Evolutionary conservation across 305 asterid species (phyloP), one percentile per base, ranked within the genome.

Genomic region (Fraxinus floribunda): DNA sequence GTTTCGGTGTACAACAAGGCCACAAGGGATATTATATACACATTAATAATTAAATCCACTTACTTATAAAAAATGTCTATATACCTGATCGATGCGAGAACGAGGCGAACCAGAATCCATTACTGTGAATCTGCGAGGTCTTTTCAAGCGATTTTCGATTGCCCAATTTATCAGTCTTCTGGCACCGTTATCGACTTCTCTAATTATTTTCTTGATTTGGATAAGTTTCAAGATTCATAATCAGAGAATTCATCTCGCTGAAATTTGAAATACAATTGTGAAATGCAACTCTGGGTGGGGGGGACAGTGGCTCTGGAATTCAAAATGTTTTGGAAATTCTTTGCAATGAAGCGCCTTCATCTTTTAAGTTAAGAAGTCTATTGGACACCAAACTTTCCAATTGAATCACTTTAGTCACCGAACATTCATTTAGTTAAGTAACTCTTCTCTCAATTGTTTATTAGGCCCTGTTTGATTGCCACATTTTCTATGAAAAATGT

Each of bases 61-160:
- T 71, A 32, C 41, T 30, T 16, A 71, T 71, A 15, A 78, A 15
- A 6, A 13, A 13, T 29, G 20, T 16, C 2, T 1, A 34, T 72
- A 81, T 64, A 93, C 97, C 97, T 93, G 95, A 64, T 93, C 92
- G 77, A 93, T 88, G 79, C 95, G 97, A 82, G 86, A 86, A 30
- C 92, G 93, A 79, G 94, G 85, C 75, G 93, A 83, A 80, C 87
- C 90, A 72, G 94, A 87, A 81, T 87, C 93, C 97, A 93, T 93
- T 49, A 76, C 86, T 4, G 80, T 6, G 55, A 80, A 83, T 79
- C 81, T 78, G 73, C 86, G 64, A 34, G 22, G 68, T 76, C 84
- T 84, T 84, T 71, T 1, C 77, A 30, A 49, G 49, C 80, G 85
- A 83, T 68, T 36, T 5, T 62, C 2, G 38, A 18, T 30, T 70